Conservation (phyloP, 2,329 filamentous ascomycete genomes). For the Fusarium sp. region DNA sequence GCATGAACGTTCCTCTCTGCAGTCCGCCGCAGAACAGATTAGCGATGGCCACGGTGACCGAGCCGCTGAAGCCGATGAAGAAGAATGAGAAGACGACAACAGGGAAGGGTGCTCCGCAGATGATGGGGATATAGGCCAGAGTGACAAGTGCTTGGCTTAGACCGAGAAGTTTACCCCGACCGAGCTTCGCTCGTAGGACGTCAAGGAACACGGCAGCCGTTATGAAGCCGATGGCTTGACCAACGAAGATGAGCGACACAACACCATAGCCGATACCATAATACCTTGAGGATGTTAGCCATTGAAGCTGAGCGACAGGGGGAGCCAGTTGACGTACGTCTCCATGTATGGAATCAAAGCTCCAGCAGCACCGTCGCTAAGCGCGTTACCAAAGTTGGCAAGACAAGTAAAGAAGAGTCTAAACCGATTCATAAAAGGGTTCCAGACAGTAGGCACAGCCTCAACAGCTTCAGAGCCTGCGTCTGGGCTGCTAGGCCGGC, state of each 20-base stretch:
- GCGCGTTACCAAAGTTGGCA: conserved; percentile 72
- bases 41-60: conserved; percentile 63
- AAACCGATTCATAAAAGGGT: conserved; percentile 74
- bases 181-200: conserved; percentile 66
- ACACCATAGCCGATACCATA: conserved; percentile 80
- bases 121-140: conserved; percentile 70
- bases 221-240: conserved; percentile 81
- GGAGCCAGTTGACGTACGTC: conserved; percentile 49
- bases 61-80: conserved; percentile 68
- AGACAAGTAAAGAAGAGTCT: conserved; percentile 71
- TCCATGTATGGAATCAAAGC: conserved; percentile 86
- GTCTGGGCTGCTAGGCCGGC: conserved; percentile 58
- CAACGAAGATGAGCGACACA: conserved; percentile 83
- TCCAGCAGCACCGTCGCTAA: conserved; percentile 80
- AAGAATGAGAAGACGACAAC: conserved; percentile 74
- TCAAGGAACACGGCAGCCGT: conserved; percentile 75
- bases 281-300: conserved; percentile 52
- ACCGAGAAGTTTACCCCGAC: conserved; percentile 71
- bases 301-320: neutral
- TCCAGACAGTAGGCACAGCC: conserved; percentile 64
- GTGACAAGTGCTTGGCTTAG: conserved; percentile 65
- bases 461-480: conserved; percentile 52
- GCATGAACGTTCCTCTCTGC: conserved; percentile 60
- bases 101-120: conserved; percentile 74
- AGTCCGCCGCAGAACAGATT: conserved; percentile 68